These are phyloP conservation scores for Zygosaccharomyces bailii DNA, from an alignment of 805 yeast genomes.

Conservation along the genomic window DNA sequence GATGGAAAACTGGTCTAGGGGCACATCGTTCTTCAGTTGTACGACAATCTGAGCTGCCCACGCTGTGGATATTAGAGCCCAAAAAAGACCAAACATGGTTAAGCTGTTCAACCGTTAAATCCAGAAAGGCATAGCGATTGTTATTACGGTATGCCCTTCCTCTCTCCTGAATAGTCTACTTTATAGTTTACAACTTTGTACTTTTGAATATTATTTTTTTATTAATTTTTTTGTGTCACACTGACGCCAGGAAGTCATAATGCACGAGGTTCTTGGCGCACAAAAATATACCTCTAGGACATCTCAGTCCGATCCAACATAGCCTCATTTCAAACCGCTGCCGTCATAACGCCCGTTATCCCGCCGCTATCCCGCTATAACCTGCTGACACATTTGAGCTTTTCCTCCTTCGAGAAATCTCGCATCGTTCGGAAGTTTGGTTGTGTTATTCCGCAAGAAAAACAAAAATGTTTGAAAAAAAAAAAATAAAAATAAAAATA, in stretches of 20 bases:
- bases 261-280: too few species aligned
- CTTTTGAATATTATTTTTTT: background rate
- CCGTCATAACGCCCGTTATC: background rate
- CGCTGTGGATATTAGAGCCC: slow-evolving; percentile 2
- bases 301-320: too few species aligned
- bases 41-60: slow-evolving; percentile 22
- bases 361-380: background rate
- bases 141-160: too few species aligned
- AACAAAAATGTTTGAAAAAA: background rate
- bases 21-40: slow-evolving; percentile 26
- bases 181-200: background rate
- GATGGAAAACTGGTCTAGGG: slow-evolving; percentile 18
- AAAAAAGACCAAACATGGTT: background rate
- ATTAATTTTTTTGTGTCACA: slow-evolving; percentile 1
- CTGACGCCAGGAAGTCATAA: background rate
- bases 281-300: too few species aligned
- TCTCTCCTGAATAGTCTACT: too few species aligned
- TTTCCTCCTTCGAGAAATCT: background rate
- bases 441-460: background rate
- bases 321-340: background rate
- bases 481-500: background rate
- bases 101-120: background rate
- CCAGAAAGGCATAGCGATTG: background rate
- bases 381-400: background rate
- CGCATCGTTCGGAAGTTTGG: background rate